Conservation (phyloP, 331 rosid genomes). For the Saraca asoca region DNA sequence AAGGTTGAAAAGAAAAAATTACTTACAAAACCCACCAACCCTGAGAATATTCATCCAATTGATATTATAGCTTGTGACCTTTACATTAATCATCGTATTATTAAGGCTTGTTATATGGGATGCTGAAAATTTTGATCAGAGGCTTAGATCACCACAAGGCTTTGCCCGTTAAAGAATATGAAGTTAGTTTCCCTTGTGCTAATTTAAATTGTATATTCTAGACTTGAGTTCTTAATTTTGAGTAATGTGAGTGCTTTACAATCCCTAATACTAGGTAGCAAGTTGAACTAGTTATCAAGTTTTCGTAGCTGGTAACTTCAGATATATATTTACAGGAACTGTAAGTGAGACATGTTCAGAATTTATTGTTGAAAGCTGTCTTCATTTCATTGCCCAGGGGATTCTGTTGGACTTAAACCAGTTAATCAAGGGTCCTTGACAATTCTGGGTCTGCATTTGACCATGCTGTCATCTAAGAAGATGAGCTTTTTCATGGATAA, state of each 20-base stretch:
- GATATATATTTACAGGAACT: constrained; percentile 26
- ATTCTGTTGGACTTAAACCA: constrained; percentile 62
- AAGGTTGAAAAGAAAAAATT: neutral
- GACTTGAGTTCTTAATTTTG: constrained; percentile 1
- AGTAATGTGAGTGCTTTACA: constrained; percentile 1
- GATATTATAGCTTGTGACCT: neutral
- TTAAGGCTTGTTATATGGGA: neutral
- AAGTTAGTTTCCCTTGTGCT: constrained; percentile 19
- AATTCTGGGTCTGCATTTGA: constrained; percentile 82
- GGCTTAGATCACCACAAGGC: constrained; percentile 6
- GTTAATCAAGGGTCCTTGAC: constrained; percentile 76
- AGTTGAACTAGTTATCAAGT: constrained; percentile 16
- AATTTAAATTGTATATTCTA: neutral
- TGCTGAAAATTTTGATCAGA: neutral
- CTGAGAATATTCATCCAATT: neutral
- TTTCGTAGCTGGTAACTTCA: neutral
- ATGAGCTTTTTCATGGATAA: constrained; percentile 86
- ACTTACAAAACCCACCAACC: too few relatives aligned
- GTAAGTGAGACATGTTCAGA: constrained; percentile 22
- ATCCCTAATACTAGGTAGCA: neutral
- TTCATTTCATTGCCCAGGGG: constrained; percentile 51
- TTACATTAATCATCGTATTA: neutral
- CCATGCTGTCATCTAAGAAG: constrained; percentile 78
- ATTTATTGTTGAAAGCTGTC: constrained; percentile 23
- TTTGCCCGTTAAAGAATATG: constrained; percentile 7